Evolutionary conservation across 768 basidiomycete genomes (phyloP).

Genomic region (Podaxis rugospora): DNA sequence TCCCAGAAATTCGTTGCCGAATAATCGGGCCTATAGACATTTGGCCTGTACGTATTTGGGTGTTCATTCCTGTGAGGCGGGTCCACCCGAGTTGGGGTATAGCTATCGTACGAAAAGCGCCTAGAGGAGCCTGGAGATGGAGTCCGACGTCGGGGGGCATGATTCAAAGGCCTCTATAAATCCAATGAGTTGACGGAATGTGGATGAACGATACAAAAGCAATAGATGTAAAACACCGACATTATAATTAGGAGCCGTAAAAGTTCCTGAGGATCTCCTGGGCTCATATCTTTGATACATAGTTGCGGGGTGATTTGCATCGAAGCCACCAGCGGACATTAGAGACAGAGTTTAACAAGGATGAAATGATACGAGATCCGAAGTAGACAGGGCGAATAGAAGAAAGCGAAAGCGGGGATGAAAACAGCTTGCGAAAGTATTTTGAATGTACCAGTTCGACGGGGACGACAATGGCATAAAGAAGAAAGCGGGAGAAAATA

Average conservation of each 20-base stretch:
- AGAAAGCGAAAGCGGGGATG: conserved; percentile 5
- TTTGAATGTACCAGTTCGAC: background rate
- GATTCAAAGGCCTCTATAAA: conserved; percentile 30
- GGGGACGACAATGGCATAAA: conserved; percentile 4
- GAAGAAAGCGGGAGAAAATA: background rate
- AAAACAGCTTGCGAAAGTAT: background rate
- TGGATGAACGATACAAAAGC: conserved; percentile 8
- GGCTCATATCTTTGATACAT: conserved; percentile 26
- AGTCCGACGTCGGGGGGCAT: conserved; percentile 37
- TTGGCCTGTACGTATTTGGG: conserved; percentile 39
- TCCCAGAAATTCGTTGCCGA: conserved; percentile 28
- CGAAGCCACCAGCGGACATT: conserved; percentile 41
- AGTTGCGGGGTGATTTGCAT: conserved; percentile 28
- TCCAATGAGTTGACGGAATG: conserved; percentile 2
- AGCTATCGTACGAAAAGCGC: conserved; percentile 46
- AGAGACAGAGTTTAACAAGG: conserved; percentile 11
- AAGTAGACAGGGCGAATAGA: conserved; percentile 13
- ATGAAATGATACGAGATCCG: conserved; percentile 5
- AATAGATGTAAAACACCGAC: conserved; percentile 29
- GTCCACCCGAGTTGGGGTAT: conserved; percentile 36
- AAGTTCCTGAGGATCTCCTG: conserved; percentile 27
- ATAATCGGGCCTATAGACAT: conserved; percentile 26
- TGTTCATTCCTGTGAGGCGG: conserved; percentile 35
- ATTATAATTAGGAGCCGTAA: conserved; percentile 29
- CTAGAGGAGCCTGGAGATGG: conserved; percentile 47